phyloP scores from a whole-genome alignment of 2,329 filamentous ascomycete species.

The Arthrobotrys conoides region DNA sequence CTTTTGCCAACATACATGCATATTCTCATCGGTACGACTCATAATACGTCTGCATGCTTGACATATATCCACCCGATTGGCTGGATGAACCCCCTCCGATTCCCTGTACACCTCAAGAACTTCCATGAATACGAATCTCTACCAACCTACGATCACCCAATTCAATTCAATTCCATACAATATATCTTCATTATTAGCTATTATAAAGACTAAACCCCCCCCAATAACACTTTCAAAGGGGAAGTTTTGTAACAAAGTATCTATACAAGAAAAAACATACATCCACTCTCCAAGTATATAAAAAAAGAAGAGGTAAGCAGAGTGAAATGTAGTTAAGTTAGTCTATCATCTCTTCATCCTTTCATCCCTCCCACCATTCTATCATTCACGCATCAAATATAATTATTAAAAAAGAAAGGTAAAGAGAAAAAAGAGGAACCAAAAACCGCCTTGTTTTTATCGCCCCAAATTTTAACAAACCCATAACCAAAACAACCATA shows the following conservation, averaged over 20 bases:
- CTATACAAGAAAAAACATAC: slow-evolving; percentile 21
- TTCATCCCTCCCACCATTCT: no score
- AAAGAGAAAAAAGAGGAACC: not conserved
- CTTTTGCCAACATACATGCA: no score
- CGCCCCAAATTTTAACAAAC: slow-evolving; percentile 1
- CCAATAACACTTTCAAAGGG: not conserved
- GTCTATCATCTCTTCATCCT: slow-evolving; percentile 2
- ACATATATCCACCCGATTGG: no score
- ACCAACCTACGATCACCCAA: no score
- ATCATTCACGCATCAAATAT: slow-evolving; percentile 1
- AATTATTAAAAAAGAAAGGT: no score
- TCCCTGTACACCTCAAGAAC: no score
- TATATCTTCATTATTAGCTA: slow-evolving; percentile 21
- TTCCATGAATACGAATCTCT: no score
- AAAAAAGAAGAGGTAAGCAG: not conserved
- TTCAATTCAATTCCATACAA: no score
- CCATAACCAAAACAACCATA: not conserved
- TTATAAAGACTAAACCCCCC: not conserved
- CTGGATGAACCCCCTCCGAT: no score
- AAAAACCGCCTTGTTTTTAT: not conserved
- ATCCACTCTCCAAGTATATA: not conserved
- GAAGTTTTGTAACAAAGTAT: not conserved
- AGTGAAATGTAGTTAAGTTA: not conserved
- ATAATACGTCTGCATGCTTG: no score
- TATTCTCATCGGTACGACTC: no score